Conservation (phyloP, 2,329 filamentous ascomycete genomes). For the Knufia petricola region DNA sequence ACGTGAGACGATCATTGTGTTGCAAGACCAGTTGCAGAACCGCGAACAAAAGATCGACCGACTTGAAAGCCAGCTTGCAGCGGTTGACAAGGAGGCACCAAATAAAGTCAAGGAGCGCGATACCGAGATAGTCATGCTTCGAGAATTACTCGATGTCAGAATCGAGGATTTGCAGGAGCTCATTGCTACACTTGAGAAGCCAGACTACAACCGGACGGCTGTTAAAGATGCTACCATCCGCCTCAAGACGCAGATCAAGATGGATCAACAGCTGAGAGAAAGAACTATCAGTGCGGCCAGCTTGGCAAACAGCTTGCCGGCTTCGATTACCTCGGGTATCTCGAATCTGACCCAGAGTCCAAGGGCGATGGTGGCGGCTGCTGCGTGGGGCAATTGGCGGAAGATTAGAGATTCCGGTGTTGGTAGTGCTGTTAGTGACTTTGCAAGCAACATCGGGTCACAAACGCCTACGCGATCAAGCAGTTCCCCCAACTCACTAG, state of each 20-base stretch:
- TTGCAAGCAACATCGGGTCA: slow-evolving; percentile 21
- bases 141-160: slow-evolving; percentile 82
- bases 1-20: slow-evolving; percentile 87
- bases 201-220: slow-evolving; percentile 64
- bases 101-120: slow-evolving; percentile 82
- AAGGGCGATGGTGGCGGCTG: slow-evolving; percentile 71
- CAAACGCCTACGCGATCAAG: slow-evolving; percentile 54
- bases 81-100: slow-evolving; percentile 65
- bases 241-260: slow-evolving; percentile 86
- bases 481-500: slow-evolving; percentile 49
- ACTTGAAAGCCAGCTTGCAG: slow-evolving; percentile 62
- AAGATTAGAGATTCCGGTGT: slow-evolving; percentile 52
- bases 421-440: slow-evolving; percentile 30
- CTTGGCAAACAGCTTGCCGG: slow-evolving; percentile 52
- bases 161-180: slow-evolving; percentile 89
- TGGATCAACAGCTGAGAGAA: slow-evolving; percentile 95
- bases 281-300: slow-evolving; percentile 63
- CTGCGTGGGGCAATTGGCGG: slow-evolving; percentile 95
- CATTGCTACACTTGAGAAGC: slow-evolving; percentile 65
- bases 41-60: slow-evolving; percentile 84
- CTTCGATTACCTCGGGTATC: slow-evolving; percentile 58
- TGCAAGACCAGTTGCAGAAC: slow-evolving; percentile 93
- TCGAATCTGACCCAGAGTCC: slow-evolving; percentile 70
- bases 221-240: slow-evolving; percentile 88
- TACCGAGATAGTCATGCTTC: slow-evolving; percentile 88